Percentiles rank a stretch among this genome's conserved stretches.
phyloP scores from a whole-genome alignment of 2,329 filamentous ascomycete species.

The Botrytis fragariae region DNA sequence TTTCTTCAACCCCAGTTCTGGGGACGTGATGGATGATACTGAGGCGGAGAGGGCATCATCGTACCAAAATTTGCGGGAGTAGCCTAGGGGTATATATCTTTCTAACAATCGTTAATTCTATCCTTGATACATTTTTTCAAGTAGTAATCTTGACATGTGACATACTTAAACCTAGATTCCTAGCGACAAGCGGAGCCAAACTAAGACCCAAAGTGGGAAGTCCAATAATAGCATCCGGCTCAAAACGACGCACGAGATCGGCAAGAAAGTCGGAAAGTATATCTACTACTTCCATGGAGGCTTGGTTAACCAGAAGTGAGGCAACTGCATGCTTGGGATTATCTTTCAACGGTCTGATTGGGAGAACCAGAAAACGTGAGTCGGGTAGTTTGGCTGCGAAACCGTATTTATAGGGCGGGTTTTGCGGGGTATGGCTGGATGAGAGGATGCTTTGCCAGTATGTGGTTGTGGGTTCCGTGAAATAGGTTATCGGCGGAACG shows the following conservation, averaged over 20 bases:
- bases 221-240: constrained; percentile 32
- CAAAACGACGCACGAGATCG: constrained; percentile 19
- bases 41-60: constrained; percentile 27
- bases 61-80: constrained; percentile 38
- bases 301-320: constrained; percentile 34
- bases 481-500: constrained; percentile 15
- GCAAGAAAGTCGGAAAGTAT: constrained; percentile 26
- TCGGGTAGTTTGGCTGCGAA: constrained; percentile 31
- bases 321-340: constrained; percentile 30
- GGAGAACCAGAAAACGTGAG: constrained; percentile 28
- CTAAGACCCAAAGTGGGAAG: constrained; percentile 33
- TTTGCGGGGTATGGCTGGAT: not conserved
- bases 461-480: constrained; percentile 32
- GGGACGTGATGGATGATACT: constrained; percentile 35
- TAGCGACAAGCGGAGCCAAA: constrained; percentile 30
- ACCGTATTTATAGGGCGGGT: constrained; percentile 28
- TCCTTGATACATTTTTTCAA: not conserved
- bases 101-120: constrained; percentile 16
- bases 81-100: constrained; percentile 34
- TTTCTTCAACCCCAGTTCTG: constrained; percentile 25
- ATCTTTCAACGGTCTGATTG: constrained; percentile 27
- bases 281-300: constrained; percentile 28
- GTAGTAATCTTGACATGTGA: not conserved
- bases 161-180: constrained; percentile 29
- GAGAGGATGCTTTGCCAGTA: constrained; percentile 34